Percentiles rank a stretch among this genome's conserved stretches.
Conservation (phyloP, 495 filamentous ascomycete genomes). For the Podospora sp. region DNA sequence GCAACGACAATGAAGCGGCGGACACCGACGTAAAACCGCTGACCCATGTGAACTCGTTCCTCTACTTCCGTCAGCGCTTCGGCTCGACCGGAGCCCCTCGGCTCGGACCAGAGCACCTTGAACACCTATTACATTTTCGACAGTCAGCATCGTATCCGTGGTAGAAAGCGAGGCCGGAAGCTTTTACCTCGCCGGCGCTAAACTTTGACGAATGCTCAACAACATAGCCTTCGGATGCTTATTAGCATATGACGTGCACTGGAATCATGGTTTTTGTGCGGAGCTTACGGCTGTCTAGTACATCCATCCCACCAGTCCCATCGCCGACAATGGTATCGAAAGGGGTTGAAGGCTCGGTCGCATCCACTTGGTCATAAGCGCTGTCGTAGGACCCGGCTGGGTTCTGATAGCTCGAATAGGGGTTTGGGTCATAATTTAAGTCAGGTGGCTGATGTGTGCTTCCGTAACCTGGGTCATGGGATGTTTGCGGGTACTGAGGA, state of each 20-base stretch:
- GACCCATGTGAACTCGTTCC: constrained; percentile 28
- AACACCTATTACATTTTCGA: constrained; percentile 41
- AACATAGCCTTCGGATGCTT: constrained; percentile 36
- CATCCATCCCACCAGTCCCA: neutral
- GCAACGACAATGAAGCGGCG: constrained; percentile 53
- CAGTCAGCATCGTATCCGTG: neutral
- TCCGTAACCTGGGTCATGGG: neutral
- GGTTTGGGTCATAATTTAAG: neutral
- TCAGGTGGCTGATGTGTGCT: neutral
- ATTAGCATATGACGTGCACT: neutral
- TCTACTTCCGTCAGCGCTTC: constrained; percentile 19
- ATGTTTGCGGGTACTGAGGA: neutral
- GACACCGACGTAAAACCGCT: constrained; percentile 45
- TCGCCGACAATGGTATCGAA: neutral
- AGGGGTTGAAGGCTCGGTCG: neutral
- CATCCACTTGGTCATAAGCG: neutral
- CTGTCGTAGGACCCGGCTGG: no score
- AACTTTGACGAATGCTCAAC: constrained; percentile 47
- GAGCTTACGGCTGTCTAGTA: constrained; percentile 6
- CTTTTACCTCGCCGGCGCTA: constrained; percentile 44
- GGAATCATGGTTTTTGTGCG: neutral
- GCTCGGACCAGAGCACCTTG: constrained; percentile 52
- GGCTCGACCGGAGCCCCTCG: constrained; percentile 39
- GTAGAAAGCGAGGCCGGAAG: no score
- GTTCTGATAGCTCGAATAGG: neutral